Base-by-base conservation (phyloP, 768 basidiomycete genomes). In the Suillus alpinus region DNA sequence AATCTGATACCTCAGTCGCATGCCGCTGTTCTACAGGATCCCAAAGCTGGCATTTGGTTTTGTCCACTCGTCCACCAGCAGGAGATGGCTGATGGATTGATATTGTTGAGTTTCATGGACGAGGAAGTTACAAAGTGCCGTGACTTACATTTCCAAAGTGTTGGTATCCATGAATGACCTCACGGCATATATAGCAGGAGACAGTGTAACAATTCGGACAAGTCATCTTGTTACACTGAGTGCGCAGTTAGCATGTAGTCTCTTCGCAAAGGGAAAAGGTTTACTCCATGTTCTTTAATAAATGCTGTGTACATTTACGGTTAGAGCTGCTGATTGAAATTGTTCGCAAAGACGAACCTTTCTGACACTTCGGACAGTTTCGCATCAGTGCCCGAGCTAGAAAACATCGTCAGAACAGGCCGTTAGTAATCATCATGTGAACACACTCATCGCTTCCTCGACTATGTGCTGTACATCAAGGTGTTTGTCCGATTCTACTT, bases 401-500 rank as follows among this genome's bases (percentile, higher is more conserved):
- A 50, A 34, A 61, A 8, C 4, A 50, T 63, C 20, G 66, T 64
- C 39, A 59, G 31, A 16, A 31, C 46, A 16, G 20, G 7, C 4
- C 13, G 14, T 23, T 10, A 2, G 16, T 37, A 14, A 23, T 37
- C 2, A 53, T 37, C 29, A 57, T 51, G 39, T 56, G 57, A 7
- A 75, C 81, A 9, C 69, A 90, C 92, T 92, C 95, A 97, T 97
- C 3, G 94, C 95, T 69, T 97, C 95, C 70, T 97, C 95, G 32
- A 97, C 80, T 1, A 81, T 71, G 75, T 95, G 94, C 58, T 86
- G 81, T 13, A 83, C 86, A 71, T 92, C 86, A 16, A 95, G 72
- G 53, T 85, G 82, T 62, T 82, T 85, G 70, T 95, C 92, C 13
- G 87, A 82, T 62, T 91, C 88, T 63, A 82, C 77, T 73, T 96